Percentiles rank a stretch among this genome's conserved stretches.
Conservation (phyloP, 1,284 basidiomycete species). For the Pterula multifida region DNA sequence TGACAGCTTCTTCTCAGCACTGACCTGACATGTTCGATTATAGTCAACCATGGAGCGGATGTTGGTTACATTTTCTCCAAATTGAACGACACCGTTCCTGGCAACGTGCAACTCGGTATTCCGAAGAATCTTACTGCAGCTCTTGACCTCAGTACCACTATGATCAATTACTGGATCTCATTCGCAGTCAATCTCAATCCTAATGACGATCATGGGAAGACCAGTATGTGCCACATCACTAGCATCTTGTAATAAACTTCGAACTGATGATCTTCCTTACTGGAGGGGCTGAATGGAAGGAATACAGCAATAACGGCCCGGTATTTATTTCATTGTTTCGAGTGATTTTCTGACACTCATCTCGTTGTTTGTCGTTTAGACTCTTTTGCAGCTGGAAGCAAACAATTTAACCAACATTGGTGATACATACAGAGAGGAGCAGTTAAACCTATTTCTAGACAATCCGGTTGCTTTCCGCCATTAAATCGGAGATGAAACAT, state of each 20-base stretch:
- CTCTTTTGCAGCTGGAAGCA: conserved; percentile 19
- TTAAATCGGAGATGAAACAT: too few relatives aligned
- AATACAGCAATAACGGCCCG: too few relatives aligned
- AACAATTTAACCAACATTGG: conserved; percentile 18
- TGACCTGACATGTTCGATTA: too few relatives aligned
- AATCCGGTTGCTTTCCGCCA: conserved; percentile 15
- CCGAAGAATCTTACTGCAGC: background rate
- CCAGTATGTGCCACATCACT: conserved; percentile 7
- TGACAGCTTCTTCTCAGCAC: too few relatives aligned
- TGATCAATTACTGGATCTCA: conserved; percentile 24
- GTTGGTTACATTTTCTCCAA: conserved; percentile 16
- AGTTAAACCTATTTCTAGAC: conserved; percentile 16
- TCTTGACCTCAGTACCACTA: conserved; percentile 12
- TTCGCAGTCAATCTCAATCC: conserved; percentile 19
- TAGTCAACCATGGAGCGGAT: conserved; percentile 18
- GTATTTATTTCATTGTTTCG: too few relatives aligned
- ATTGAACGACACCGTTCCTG: background rate
- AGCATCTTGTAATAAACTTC: background rate
- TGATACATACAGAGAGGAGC: conserved; percentile 17
- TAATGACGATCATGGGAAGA: conserved; percentile 19
- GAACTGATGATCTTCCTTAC: background rate
- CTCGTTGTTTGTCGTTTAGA: background rate
- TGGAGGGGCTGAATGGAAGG: too few relatives aligned
- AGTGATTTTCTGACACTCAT: too few relatives aligned
- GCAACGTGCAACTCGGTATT: background rate